Conservation (phyloP, 1,284 basidiomycete species). For the Coniferiporia weirii region DNA sequence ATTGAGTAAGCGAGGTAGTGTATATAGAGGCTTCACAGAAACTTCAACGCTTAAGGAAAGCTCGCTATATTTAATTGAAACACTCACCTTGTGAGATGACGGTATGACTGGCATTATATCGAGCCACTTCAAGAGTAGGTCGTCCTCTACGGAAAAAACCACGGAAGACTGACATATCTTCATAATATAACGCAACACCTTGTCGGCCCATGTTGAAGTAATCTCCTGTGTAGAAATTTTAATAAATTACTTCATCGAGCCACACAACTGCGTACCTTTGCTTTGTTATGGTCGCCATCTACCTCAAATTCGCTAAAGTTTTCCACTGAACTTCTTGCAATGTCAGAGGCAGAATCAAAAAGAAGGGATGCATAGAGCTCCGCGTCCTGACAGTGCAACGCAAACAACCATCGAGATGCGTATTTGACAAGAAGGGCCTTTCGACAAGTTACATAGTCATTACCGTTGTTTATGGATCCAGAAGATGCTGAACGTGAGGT, state of each 20-base stretch:
- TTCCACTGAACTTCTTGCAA: constrained; percentile 34
- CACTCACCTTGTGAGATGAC: constrained; percentile 34
- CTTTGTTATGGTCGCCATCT: constrained; percentile 34
- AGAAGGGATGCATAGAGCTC: constrained; percentile 42
- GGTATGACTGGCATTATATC: constrained; percentile 37
- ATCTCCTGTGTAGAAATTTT: constrained; percentile 15
- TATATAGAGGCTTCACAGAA: constrained; percentile 40
- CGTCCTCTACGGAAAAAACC: constrained; percentile 56
- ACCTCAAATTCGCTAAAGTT: neutral
- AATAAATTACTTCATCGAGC: constrained; percentile 23
- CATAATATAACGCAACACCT: constrained; percentile 46
- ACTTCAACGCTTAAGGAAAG: constrained; percentile 16
- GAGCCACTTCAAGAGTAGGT: constrained; percentile 62
- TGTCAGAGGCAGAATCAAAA: constrained; percentile 45
- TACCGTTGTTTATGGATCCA: constrained; percentile 52
- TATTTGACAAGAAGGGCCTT: constrained; percentile 47
- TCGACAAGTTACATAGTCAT: constrained; percentile 57
- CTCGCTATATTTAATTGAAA: neutral
- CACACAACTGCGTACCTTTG: constrained; percentile 9
- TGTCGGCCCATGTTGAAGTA: constrained; percentile 27
- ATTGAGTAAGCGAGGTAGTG: constrained; percentile 55
- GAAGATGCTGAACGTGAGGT: constrained; percentile 34
- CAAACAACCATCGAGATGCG: constrained; percentile 56
- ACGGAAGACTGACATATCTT: constrained; percentile 51
- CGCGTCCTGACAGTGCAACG: constrained; percentile 55